These are phyloP conservation scores for Zygosaccharomyces bailii DNA, from an alignment of 805 yeast species.

Conservation along the genomic window DNA sequence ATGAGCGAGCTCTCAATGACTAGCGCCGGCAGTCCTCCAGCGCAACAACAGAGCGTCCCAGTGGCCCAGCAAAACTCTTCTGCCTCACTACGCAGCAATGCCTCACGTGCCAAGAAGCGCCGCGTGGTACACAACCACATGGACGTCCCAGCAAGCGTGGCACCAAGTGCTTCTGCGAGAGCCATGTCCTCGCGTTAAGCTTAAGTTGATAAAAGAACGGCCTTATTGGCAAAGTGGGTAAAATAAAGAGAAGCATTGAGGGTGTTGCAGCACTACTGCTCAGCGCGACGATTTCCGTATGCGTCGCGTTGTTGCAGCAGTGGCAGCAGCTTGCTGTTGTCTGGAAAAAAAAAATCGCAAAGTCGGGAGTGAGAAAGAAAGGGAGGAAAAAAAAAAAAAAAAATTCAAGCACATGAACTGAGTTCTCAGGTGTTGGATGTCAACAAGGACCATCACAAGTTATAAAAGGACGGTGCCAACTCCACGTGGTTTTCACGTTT, in stretches of 20 bases:
- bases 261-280: too few species aligned
- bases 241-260: too few species aligned
- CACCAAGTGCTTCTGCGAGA: conserved; percentile 18
- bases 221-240: too few species aligned
- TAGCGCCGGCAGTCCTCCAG: neutral
- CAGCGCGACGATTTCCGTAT: conserved; percentile 1
- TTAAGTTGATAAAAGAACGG: too few species aligned
- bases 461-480: conserved; percentile 9
- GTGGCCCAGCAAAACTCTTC: conserved; percentile 12
- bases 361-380: neutral
- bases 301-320: conserved; percentile 1
- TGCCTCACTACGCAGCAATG: conserved; percentile 20
- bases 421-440: neutral
- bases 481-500: conserved; percentile 37
- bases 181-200: conserved; percentile 12
- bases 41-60: neutral
- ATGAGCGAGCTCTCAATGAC: conserved; percentile 4
- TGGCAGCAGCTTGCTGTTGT: too few species aligned
- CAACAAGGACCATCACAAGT: neutral
- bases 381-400: conserved; percentile 2
- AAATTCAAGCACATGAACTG: conserved; percentile 1
- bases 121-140: conserved; percentile 20
- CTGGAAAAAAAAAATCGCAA: conserved; percentile 2
- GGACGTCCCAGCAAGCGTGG: conserved; percentile 19
- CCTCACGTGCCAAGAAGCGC: conserved; percentile 13